Evolutionary conservation across 805 yeast species (phyloP).

Genomic region (Priceomyces castillae): DNA sequence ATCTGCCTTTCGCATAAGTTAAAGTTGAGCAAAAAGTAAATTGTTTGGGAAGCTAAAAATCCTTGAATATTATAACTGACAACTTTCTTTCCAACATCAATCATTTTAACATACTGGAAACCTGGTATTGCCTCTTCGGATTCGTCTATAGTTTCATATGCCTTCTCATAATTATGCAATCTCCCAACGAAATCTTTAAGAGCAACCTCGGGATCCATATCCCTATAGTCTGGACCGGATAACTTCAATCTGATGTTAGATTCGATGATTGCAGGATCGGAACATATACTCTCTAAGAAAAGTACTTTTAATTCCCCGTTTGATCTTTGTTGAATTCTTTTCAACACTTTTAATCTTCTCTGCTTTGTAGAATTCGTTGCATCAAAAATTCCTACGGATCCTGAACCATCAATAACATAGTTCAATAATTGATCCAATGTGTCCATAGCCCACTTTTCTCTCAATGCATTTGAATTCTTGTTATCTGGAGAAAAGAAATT

Average conservation of each 20-base stretch:
- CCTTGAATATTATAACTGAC: constrained; percentile 87
- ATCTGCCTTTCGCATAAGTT: constrained; percentile 86
- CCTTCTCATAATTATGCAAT: constrained; percentile 77
- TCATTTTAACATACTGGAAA: constrained; percentile 89
- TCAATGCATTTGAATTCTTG: constrained; percentile 53
- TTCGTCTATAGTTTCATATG: constrained; percentile 87
- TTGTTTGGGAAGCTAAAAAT: constrained; percentile 88
- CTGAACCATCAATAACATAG: constrained; percentile 74
- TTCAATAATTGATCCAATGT: constrained; percentile 82
- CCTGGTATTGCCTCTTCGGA: constrained; percentile 64
- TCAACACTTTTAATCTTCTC: constrained; percentile 59
- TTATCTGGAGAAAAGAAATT: constrained; percentile 85
- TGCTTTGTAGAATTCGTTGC: constrained; percentile 74
- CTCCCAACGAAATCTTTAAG: constrained; percentile 79
- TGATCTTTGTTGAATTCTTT: constrained; percentile 53
- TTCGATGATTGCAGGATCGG: constrained; percentile 74
- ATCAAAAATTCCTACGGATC: constrained; percentile 90
- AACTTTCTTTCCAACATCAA: constrained; percentile 91
- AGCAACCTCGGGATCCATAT: constrained; percentile 81
- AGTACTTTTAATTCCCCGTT: constrained; percentile 70
- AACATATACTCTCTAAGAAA: constrained; percentile 83
- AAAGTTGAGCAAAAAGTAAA: constrained; percentile 84
- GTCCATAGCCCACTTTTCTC: constrained; percentile 97
- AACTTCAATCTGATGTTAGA: constrained; percentile 80
- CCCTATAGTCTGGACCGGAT: constrained; percentile 87